Percentiles rank a stretch among this genome's conserved stretches.
Evolutionary conservation across 1,284 basidiomycete species (phyloP).

Genomic region (Ganoderma boninense): DNA sequence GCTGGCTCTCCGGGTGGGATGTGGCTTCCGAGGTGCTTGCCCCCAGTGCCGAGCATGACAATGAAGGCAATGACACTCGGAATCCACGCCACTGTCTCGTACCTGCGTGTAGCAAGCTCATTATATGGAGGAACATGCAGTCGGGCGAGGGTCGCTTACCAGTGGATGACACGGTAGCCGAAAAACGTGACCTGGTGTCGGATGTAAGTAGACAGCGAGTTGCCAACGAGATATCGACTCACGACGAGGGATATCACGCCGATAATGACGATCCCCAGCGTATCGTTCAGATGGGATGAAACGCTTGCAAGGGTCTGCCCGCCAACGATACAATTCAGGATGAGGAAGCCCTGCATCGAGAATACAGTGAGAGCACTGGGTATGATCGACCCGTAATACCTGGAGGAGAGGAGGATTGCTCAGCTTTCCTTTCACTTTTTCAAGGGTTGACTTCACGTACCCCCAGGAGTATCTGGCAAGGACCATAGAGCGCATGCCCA

Average conservation of each 20-base stretch:
- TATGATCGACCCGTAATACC: conserved; percentile 67
- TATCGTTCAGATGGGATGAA: conserved; percentile 57
- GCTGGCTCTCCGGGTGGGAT: conserved; percentile 42
- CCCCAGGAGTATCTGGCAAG: conserved; percentile 67
- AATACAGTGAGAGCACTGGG: conserved; percentile 73
- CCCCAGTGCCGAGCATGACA: conserved; percentile 69
- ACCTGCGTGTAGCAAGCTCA: conserved; percentile 35
- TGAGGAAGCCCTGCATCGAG: conserved; percentile 73
- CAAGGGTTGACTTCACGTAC: conserved; percentile 30
- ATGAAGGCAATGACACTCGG: conserved; percentile 75
- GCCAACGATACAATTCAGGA: conserved; percentile 80
- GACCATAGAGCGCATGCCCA: conserved; percentile 72
- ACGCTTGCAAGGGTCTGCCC: conserved; percentile 78
- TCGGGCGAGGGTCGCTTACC: conserved; percentile 41
- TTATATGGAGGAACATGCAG: neutral
- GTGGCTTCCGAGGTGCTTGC: conserved; percentile 51
- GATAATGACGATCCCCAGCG: conserved; percentile 83
- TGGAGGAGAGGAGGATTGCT: conserved; percentile 36
- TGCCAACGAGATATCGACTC: conserved; percentile 5
- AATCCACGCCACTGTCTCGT: conserved; percentile 73
- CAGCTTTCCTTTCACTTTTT: neutral
- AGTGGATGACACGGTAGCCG: conserved; percentile 73
- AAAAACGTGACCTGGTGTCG: conserved; percentile 56
- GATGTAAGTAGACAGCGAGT: neutral
- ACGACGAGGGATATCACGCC: conserved; percentile 69